Base-by-base conservation (phyloP, 805 yeast species). In the Lachancea sp. region DNA sequence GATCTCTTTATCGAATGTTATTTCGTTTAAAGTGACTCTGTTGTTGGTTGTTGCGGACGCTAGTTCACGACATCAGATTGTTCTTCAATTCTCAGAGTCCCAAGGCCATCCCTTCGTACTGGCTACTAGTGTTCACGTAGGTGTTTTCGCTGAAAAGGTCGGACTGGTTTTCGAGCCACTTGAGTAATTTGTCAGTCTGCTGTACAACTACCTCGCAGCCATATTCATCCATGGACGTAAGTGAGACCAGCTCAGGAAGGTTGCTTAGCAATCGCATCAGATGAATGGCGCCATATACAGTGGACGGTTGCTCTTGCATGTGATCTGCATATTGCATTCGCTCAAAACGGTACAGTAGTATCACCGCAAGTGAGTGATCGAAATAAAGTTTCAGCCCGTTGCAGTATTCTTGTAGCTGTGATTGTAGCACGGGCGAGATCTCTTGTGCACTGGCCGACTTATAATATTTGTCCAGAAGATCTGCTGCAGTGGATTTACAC, bases 261-360 rank as follows among this genome's bases (percentile, higher is more conserved):
- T 85, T 71, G 13, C 86, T 82, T 51, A 89, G 70, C 46, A 91
- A 65, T 51, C 99, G 71, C 48, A 91, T 65, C 31, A 93, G 67
- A 63, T 90, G 97, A 55, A 86, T 90, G 1, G 82, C 73, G 0
- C 96, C 96, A 57, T 90, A 91, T 0, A 82, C 60, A 2, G 73
- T 70, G 15, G 54, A 42, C 11, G 49, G 45, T 20, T 53, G 47
- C 26, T 49, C 48, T 12, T 41, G 44, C 10, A 33, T 38, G 19
- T 42, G 43, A 32, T 57, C 55, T 12, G 57, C 60, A 38, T 52
- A 58, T 44, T 62, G 67, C 38, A 61, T 46, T 30, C 60, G 42
- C 42, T 62, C 66, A 16, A 62, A 49, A 26, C 66, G 52, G 45
- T 60, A 63, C 27, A 63, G 49, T 10, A 62, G 48, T 20, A 60